A percentile compares a stretch with the other conserved stretches of the same genome.
These are phyloP conservation scores for Actinomucor elegans DNA, from an alignment of 371 early-diverging fungal species.

Conservation along the genomic window DNA sequence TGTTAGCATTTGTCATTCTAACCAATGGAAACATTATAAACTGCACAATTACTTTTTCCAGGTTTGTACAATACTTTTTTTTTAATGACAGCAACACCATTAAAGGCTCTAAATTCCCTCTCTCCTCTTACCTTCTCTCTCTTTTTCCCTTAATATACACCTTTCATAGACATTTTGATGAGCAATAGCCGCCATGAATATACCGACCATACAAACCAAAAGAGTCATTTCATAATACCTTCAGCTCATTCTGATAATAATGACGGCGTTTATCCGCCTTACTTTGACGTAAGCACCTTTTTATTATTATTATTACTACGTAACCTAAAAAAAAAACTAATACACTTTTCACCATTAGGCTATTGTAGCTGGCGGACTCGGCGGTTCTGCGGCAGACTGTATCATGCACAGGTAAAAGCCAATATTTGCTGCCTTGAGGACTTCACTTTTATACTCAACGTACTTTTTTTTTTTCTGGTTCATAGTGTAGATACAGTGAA, in stretches of 20 bases:
- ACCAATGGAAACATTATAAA: no score
- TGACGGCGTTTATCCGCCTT: constrained; percentile 39
- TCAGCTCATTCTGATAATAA: constrained; percentile 26
- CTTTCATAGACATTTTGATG: not conserved
- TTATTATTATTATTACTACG: no score
- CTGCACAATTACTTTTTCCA: no score
- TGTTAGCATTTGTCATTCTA: no score
- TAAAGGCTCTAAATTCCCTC: not conserved
- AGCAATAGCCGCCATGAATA: not conserved
- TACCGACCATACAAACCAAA: not conserved
- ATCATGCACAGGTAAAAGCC: constrained; percentile 69
- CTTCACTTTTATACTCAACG: not conserved
- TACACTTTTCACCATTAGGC: constrained; percentile 35
- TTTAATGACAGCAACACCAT: no score
- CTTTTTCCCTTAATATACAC: not conserved
- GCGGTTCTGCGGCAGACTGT: constrained; percentile 70
- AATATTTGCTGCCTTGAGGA: no score
- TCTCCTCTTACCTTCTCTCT: not conserved
- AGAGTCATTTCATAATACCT: constrained; percentile 28
- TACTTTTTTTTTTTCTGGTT: no score
- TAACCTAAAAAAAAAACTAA: not conserved
- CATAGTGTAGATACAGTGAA: constrained; percentile 81
- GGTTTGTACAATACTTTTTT: no score
- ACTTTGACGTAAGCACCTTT: constrained; percentile 50
- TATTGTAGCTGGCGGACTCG: constrained; percentile 68